Base-by-base conservation (phyloP, 2,329 filamentous ascomycete genomes). In the Fusarium setosum region DNA sequence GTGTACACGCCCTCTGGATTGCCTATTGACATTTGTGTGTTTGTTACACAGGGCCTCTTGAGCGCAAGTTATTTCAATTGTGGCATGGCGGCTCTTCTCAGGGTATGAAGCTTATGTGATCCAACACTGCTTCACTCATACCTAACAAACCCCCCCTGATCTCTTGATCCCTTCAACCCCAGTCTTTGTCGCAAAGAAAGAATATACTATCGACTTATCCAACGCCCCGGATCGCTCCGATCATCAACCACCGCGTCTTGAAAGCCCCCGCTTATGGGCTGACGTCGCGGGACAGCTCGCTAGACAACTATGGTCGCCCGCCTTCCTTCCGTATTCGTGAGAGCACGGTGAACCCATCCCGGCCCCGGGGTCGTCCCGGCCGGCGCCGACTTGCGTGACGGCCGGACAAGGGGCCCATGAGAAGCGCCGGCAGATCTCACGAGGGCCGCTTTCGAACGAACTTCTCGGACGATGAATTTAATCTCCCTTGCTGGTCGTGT, bases 231-330 rank as follows among this genome's bases (percentile, higher is more conserved):
- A 59, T 65, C 67, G 56, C 70, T 63, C 70, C 70, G 70, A 71
- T 47, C 54, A 61, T 59, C 56, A 51, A 68, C 54, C 56, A 56
- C 48, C 61, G 58, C 61, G 51, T 53, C 57, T 56, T 20, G 20
- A 13, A 51, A 29, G 59, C 63, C 70, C 44, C 70, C 70, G 68
- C 70, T 72, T 62, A 61, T 72, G 70, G 68, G 59, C 68, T 72
- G 70, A 72, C 68, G 48, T 66, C 58, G 63, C 57, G 42, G 50
- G 45, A 18, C 34, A 26, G 24, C 45, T n/a, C n/a, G n/a, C n/a
- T n/a, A 37, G 42, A 48, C 48, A 54, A 34, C 50, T 50, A 29
- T 34, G 40, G 38, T 59, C 44, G 51, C 38, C 57, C 56, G 42
- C 54, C 26, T 58, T 42, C 32, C 40, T 61, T 71, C 68, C 69